Evolutionary conservation across 441 rosid species (phyloP).

Genomic region (Biscutella laevigata): DNA sequence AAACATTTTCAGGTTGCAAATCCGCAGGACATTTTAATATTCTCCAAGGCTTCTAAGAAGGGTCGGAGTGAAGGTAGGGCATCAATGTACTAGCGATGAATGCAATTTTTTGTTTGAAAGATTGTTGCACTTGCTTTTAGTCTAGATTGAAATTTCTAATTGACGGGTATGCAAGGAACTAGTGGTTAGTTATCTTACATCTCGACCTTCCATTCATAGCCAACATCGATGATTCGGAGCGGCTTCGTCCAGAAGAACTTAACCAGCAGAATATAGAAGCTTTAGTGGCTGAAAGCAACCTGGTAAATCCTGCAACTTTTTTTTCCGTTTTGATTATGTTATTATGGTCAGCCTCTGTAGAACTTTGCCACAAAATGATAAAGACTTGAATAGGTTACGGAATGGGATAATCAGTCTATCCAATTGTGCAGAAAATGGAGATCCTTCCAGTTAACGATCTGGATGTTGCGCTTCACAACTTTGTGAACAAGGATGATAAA

Average conservation of each 20-base stretch:
- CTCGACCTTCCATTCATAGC: conserved; percentile 34
- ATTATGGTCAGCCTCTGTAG: not conserved
- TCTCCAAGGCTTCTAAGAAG: conserved; percentile 78
- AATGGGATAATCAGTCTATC: conserved; percentile 14
- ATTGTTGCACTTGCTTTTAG: not conserved
- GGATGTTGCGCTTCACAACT: conserved; percentile 78
- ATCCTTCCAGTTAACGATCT: conserved; percentile 90
- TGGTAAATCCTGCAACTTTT: conserved; percentile 40
- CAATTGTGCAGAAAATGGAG: conserved; percentile 87
- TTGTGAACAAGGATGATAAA: conserved; percentile 93
- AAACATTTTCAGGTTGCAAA: conserved; percentile 67
- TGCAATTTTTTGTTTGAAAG: not conserved
- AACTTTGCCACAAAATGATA: not conserved
- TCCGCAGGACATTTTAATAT: conserved; percentile 96
- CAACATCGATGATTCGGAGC: conserved; percentile 65
- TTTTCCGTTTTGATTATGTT: conserved; percentile 9
- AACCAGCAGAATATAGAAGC: conserved; percentile 98
- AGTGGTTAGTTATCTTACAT: conserved; percentile 2
- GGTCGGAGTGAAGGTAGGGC: conserved; percentile 47
- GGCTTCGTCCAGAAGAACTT: conserved; percentile 91
- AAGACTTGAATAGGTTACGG: conserved; percentile 6
- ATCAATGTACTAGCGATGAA: not conserved
- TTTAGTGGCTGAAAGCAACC: conserved; percentile 88
- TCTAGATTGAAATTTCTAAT: not conserved
- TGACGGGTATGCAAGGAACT: not conserved